These are phyloP conservation scores for Phialophora tarda DNA, from an alignment of 2,329 filamentous ascomycete genomes.

Conservation along the genomic window DNA sequence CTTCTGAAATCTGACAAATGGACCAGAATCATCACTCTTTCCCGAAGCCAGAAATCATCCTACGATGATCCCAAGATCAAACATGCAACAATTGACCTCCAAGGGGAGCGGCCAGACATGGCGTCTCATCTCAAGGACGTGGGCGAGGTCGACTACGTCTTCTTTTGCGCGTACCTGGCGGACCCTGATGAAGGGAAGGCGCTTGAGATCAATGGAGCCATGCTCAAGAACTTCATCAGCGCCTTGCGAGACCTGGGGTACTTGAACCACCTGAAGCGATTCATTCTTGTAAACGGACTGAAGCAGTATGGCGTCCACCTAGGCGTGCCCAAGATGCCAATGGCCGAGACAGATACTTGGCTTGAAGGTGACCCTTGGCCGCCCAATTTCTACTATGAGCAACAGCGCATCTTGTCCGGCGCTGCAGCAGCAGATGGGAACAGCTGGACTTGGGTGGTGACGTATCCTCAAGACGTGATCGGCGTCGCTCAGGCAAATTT, in stretches of 20 bases:
- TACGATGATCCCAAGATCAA: neutral
- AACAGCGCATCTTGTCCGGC: neutral
- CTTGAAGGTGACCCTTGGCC: neutral
- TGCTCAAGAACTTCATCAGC: slow-evolving; percentile 57
- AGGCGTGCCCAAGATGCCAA: neutral
- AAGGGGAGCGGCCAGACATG: neutral
- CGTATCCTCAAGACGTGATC: slow-evolving; percentile 55
- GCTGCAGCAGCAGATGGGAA: neutral
- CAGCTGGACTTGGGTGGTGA: slow-evolving; percentile 33
- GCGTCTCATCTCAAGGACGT: neutral
- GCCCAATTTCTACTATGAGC: neutral
- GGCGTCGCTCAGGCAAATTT: slow-evolving; percentile 51
- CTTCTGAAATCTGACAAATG: neutral
- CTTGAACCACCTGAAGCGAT: slow-evolving; percentile 52
- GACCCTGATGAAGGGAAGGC: slow-evolving; percentile 47
- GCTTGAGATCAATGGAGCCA: slow-evolving; percentile 48
- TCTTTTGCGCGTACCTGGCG: slow-evolving; percentile 44
- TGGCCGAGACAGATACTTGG: neutral
- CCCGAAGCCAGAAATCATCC: neutral
- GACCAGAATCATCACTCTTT: neutral
- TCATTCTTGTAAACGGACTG: slow-evolving; percentile 38
- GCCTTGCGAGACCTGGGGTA: slow-evolving; percentile 53
- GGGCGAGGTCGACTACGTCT: neutral
- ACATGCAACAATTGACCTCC: neutral
- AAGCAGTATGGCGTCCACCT: neutral